A percentile compares a stretch with the other conserved stretches of the same genome.
These are phyloP conservation scores for Coemansia reversa DNA, from an alignment of 192 early-diverging fungal species.

Conservation along the genomic window DNA sequence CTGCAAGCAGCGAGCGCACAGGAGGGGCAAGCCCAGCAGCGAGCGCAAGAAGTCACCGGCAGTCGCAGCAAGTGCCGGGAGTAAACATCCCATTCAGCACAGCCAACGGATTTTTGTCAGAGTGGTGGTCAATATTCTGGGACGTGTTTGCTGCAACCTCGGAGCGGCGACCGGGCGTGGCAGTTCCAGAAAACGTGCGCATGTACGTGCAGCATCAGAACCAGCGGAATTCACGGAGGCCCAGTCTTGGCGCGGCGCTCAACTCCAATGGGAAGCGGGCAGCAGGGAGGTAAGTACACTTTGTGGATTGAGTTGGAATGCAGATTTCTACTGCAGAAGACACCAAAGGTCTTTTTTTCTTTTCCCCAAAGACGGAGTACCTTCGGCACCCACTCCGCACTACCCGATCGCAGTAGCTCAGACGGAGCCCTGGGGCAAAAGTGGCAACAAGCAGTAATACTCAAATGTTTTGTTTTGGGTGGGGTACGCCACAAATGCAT, in stretches of 20 bases:
- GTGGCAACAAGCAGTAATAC: no score
- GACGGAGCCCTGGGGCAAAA: no score
- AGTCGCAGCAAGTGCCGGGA: slow-evolving; percentile 12
- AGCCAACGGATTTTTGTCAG: slow-evolving; percentile 23
- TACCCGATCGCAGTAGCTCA: no score
- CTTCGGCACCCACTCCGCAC: no score
- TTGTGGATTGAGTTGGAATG: no score
- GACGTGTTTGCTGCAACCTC: slow-evolving; percentile 28
- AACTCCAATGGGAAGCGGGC: slow-evolving; percentile 43
- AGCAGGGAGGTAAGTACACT: slow-evolving; percentile 28
- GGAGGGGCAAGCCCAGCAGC: background rate
- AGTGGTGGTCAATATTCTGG: slow-evolving; percentile 49
- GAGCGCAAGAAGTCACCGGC: background rate
- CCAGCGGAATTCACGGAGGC: slow-evolving; percentile 10
- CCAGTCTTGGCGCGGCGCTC: slow-evolving; percentile 5
- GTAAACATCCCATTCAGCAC: slow-evolving; percentile 30
- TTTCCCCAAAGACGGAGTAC: no score
- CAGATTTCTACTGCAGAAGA: no score
- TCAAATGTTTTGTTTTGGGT: no score
- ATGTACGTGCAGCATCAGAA: slow-evolving; percentile 32
- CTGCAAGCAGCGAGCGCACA: background rate
- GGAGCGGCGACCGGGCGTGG: slow-evolving; percentile 15
- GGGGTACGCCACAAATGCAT: slow-evolving; percentile 7
- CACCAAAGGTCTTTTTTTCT: no score
- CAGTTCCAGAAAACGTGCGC: slow-evolving; percentile 20